Percentiles rank a stretch among this genome's conserved stretches.
These are phyloP conservation scores for Flaveria bidentis DNA, from an alignment of 129 eudicot species.

Conservation along the genomic window DNA sequence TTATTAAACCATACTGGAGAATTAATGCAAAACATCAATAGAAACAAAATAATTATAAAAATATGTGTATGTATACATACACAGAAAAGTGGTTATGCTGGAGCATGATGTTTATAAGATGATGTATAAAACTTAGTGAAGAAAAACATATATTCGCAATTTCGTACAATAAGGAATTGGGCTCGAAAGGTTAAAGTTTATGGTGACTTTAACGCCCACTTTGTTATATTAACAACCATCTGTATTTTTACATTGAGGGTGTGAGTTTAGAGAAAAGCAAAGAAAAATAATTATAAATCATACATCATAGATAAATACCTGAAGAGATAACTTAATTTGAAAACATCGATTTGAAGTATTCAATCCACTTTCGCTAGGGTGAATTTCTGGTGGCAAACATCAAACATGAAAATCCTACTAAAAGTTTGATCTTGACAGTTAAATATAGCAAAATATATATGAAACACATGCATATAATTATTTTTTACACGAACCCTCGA, in stretches of 20 bases:
- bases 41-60: neutral
- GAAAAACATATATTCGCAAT: neutral
- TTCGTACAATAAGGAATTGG: neutral
- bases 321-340: slow-evolving; percentile 64
- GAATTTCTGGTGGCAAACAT: slow-evolving; percentile 63
- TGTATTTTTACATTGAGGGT: neutral
- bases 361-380: slow-evolving; percentile 81
- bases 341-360: slow-evolving; percentile 77
- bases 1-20: neutral
- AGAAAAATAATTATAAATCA: neutral
- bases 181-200: neutral
- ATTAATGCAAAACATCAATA: neutral
- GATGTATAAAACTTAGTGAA: neutral
- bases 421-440: neutral
- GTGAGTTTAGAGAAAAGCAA: neutral
- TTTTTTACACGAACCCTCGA: slow-evolving; percentile 52
- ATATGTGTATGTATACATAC: neutral
- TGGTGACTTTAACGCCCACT: neutral
- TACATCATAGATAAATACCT: slow-evolving; percentile 35
- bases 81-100: neutral
- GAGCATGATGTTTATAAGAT: neutral
- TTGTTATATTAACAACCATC: neutral
- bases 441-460: neutral
- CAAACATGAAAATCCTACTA: neutral
- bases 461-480: neutral